Conservation (phyloP, 2,329 filamentous ascomycete species). For the Venturia carpophila region DNA sequence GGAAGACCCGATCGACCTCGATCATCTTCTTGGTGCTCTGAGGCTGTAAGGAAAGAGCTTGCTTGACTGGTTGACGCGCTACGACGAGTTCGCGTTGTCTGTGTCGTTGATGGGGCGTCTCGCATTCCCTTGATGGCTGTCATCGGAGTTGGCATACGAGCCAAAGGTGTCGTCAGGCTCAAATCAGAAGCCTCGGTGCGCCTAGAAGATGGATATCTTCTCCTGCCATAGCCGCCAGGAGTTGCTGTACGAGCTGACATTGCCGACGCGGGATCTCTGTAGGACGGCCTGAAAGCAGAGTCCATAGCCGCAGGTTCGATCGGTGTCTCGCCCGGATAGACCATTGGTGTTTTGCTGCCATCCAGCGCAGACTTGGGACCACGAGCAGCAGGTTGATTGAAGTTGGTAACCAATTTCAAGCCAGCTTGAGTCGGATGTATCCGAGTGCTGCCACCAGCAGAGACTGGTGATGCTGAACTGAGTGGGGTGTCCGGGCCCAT, state of each 20-base stretch:
- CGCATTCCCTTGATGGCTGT: slow-evolving; percentile 20
- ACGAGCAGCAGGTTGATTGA: slow-evolving; percentile 49
- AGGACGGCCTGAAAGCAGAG: slow-evolving; percentile 25
- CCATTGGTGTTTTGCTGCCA: slow-evolving; percentile 62
- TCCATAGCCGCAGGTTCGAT: slow-evolving; percentile 62
- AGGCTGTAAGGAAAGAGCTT: slow-evolving; percentile 10
- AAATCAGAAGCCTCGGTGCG: slow-evolving; percentile 25
- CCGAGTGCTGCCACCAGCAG: slow-evolving; percentile 43
- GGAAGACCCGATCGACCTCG: slow-evolving; percentile 16
- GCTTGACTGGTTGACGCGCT: slow-evolving; percentile 18
- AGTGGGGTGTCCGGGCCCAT: slow-evolving; percentile 41
- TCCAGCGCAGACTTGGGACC: slow-evolving; percentile 54
- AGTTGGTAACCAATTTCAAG: slow-evolving; percentile 72
- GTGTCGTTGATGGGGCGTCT: slow-evolving; percentile 6
- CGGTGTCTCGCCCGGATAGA: slow-evolving; percentile 68
- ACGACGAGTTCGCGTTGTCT: slow-evolving; percentile 9
- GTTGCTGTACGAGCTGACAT: slow-evolving; percentile 45
- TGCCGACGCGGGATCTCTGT: slow-evolving; percentile 21
- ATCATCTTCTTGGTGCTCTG: slow-evolving; percentile 10
- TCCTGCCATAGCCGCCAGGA: slow-evolving; percentile 58
- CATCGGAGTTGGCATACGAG: slow-evolving; percentile 16
- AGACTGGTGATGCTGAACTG: slow-evolving; percentile 22
- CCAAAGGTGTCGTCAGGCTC: slow-evolving; percentile 14
- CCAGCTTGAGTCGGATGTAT: slow-evolving; percentile 58
- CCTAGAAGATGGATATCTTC: slow-evolving; percentile 49